phyloP scores from a whole-genome alignment of 83 land plant species.

The Thuja plicata region DNA sequence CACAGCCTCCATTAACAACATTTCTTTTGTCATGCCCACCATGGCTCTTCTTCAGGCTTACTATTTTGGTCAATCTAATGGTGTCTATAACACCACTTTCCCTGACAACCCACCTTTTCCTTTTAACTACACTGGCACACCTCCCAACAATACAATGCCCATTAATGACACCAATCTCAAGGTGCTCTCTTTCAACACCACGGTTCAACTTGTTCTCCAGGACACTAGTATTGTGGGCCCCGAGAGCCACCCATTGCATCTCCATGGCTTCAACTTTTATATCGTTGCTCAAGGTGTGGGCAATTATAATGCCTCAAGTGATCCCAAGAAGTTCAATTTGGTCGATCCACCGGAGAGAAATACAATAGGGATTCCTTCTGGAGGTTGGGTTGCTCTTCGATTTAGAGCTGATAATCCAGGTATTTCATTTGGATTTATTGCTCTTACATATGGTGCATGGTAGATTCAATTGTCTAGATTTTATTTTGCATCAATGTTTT shows the following conservation, averaged over 20 bases:
- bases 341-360: conserved; percentile 65
- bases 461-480: too few species aligned
- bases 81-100: conserved; percentile 33
- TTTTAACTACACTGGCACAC: conserved; percentile 59
- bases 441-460: too few species aligned
- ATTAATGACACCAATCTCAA: conserved; percentile 38
- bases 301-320: conserved; percentile 41
- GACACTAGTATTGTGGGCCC: conserved; percentile 53
- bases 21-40: conserved; percentile 52
- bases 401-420: conserved; percentile 57
- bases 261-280: conserved; percentile 77
- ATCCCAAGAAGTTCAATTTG: conserved; percentile 49
- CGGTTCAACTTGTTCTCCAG: conserved; percentile 58
- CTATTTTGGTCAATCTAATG: conserved; percentile 35
- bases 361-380: conserved; percentile 54
- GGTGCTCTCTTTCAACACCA: conserved; percentile 45
- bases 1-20: conserved; percentile 52
- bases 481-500: too few species aligned
- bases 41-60: conserved; percentile 57
- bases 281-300: conserved; percentile 66
- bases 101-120: conserved; percentile 27
- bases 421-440: not conserved
- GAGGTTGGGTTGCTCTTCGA: conserved; percentile 66
- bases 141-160: conserved; percentile 46
- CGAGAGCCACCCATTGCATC: conserved; percentile 73